Evolutionary conservation across 1,284 basidiomycete genomes (phyloP), one percentile per base, ranked within the genome.

Genomic region (Violaceomyces palustris): DNA sequence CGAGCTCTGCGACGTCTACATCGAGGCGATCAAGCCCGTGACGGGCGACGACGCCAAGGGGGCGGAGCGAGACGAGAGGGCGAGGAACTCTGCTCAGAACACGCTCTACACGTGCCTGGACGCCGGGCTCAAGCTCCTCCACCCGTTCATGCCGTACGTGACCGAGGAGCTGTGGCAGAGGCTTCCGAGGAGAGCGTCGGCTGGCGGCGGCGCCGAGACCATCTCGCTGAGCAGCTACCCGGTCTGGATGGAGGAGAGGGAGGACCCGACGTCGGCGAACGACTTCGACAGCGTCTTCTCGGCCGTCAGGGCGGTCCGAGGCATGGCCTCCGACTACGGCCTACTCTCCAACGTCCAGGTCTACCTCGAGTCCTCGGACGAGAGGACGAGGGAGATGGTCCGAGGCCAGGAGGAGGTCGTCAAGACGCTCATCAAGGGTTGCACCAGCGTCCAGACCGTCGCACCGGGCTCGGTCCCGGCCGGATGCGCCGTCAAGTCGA

Each of bases 121-220:
- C 66, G 77, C 84, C 45, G 94, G 93, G 10, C 78, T 98, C 39
- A 82, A 85, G 36, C 79, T 99, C 8, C 79, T 98, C 11, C 94
- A 98, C 75, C 93, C 94, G 1, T 93, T 97, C 78, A 98, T 98
- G 94, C 94, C 94, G 1, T 98, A 86, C 74, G 90, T 99, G 32
- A 97, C 93, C 1, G 94, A 99, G 76, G 94, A 98, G 75, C 78
- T 99, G 15, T 98, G 94, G 94, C 94, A 99, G 74, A 83, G 92
- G 32, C 78, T 98, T 9, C 91, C 92, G 0, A 79, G 90, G 11
- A 79, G 92, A 44, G 82, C 85, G 0, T 84, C 84, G 39, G n/a
- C n/a, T n/a, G 50, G 39, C 4, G 91, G 97, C 74, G 68, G 79
- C 8, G 87, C 85, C 8, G 82, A 84, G 17, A 89, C 88, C 0